Conservation (phyloP, 768 basidiomycete species). For the Trametes cubensis region DNA sequence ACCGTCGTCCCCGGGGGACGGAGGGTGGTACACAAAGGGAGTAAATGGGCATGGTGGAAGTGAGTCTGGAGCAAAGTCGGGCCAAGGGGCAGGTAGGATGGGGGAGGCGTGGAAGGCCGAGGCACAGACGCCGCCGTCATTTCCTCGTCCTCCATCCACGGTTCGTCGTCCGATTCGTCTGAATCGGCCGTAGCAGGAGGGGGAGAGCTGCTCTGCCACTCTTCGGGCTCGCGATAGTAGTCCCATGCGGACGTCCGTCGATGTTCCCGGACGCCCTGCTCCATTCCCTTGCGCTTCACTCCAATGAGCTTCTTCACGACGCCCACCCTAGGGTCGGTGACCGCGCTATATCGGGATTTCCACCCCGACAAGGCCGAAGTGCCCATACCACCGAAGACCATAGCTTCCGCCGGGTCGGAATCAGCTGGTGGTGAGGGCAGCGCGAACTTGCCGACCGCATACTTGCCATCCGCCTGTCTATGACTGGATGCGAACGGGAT, state of each 20-base stretch:
- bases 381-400: not conserved
- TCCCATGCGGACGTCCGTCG: constrained; percentile 48
- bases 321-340: constrained; percentile 73
- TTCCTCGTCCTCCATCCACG: constrained; percentile 36
- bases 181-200: constrained; percentile 41
- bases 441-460: constrained; percentile 71
- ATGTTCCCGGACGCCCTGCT: constrained; percentile 39
- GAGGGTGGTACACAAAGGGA: constrained; percentile 63
- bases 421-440: constrained; percentile 66
- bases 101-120: constrained; percentile 70
- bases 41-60: constrained; percentile 64
- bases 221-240: constrained; percentile 43
- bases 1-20: constrained; percentile 56
- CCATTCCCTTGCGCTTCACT: constrained; percentile 63
- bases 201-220: constrained; percentile 46
- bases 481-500: constrained; percentile 74
- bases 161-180: constrained; percentile 43
- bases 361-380: constrained; percentile 41
- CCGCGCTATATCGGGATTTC: constrained; percentile 56
- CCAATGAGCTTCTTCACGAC: constrained; percentile 70
- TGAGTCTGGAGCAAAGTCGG: constrained; percentile 67
- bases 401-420: constrained; percentile 28
- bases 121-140: constrained; percentile 39
- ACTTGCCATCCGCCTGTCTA: constrained; percentile 70
- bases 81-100: constrained; percentile 70